Base-by-base conservation (phyloP, 768 basidiomycete genomes). In the Agaricus blazei region DNA sequence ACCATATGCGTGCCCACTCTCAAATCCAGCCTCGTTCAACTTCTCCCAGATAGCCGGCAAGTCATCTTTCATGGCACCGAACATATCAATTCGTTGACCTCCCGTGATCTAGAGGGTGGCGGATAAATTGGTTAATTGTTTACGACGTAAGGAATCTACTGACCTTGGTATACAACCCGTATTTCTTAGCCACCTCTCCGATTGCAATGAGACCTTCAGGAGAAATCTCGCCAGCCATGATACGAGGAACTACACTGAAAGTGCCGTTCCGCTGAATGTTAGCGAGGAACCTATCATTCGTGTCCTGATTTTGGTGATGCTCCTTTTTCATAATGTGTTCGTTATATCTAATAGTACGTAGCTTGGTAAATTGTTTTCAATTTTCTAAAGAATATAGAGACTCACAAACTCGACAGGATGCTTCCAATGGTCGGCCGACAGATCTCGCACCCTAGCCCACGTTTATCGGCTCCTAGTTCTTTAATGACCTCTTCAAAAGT, bases 1-100 rank as follows among this genome's bases (percentile, higher is more conserved):
- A 57, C 86, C 87, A 63, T 89, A 89, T 0, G 84, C 88, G 62
- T 88, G 87, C 1, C 88, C 87, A 37, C 83, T 85, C 67, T 89
- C 85, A 59, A 90, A 86, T 7, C 87, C 87, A 3, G 83, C 85
- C 4, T 70, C 67, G 53, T 79, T 72, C 5, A 88, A 77, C 60
- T 81, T 79, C 54, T 81, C 82, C 87, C 75, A 81, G 27, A 88
- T 88, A 24, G 75, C 76, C 0, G 86, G 87, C 9, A 88, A 70
- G 60, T 88, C 87, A 57, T 82, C 77, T 63, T 86, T 86, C 54
- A 73, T 73, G 1, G 87, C 87, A 3, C 88, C 88, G 58, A 89
- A 87, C 64, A 88, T 65, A 61, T 88, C 86, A 55, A 88, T 80
- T 23, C 85, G 80, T 62, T 85, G 84, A 1, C 78, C 78, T 34